Evolutionary conservation across 768 basidiomycete genomes (phyloP).

Genomic region (Kwoniella sp.): DNA sequence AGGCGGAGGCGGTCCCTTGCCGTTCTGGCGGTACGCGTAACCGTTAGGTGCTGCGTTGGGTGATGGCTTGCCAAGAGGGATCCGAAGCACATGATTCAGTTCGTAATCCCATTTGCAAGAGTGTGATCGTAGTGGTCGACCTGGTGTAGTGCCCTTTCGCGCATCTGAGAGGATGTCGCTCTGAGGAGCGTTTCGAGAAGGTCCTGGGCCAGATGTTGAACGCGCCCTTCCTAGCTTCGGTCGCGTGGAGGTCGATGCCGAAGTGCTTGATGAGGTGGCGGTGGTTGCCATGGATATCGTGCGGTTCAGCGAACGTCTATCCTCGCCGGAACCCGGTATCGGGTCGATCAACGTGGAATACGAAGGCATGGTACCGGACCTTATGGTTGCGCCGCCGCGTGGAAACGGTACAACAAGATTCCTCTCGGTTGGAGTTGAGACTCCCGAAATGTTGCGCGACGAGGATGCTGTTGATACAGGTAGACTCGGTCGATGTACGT

Average conservation of each 20-base stretch:
- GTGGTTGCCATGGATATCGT: conserved; percentile 12
- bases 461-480: neutral
- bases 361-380: conserved; percentile 20
- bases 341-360: conserved; percentile 21
- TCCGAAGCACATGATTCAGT: conserved; percentile 31
- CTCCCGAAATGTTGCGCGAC: conserved; percentile 5
- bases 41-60: conserved; percentile 5
- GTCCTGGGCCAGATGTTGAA: conserved; percentile 12
- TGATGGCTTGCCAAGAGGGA: conserved; percentile 35
- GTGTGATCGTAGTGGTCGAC: conserved; percentile 22
- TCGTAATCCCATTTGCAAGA: conserved; percentile 42
- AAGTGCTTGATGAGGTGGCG: neutral
- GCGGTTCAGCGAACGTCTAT: conserved; percentile 12
- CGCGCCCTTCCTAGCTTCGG: neutral
- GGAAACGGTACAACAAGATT: conserved; percentile 8
- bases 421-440: conserved; percentile 9
- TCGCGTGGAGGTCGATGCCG: neutral
- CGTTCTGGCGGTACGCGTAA: conserved; percentile 9
- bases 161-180: conserved; percentile 4
- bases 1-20: neutral
- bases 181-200: neutral
- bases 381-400: conserved; percentile 3
- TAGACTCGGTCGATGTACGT: conserved; percentile 18
- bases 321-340: neutral
- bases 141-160: conserved; percentile 40